Conservation (phyloP, 1,284 basidiomycete genomes). For the Sanghuangporus baumii region DNA sequence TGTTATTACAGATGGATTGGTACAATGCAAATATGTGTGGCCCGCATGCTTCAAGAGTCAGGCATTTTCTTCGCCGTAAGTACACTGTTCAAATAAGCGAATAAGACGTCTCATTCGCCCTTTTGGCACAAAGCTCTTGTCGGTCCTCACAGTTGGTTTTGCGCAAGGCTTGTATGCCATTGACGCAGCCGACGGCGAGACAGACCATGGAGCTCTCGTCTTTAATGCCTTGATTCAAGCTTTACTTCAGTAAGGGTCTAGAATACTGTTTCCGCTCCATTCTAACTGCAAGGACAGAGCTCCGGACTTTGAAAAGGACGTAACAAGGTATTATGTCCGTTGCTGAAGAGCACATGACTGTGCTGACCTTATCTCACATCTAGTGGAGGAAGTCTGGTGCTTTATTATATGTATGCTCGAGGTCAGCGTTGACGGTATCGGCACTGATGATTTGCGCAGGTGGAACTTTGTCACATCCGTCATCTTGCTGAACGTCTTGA, state of each 20-base stretch:
- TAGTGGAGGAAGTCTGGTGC: slow-evolving; percentile 63
- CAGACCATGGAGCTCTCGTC: slow-evolving; percentile 51
- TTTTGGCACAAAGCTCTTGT: slow-evolving; percentile 52
- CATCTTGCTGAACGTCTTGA: slow-evolving; percentile 89
- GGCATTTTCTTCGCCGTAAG: slow-evolving; percentile 86
- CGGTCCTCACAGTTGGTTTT: slow-evolving; percentile 80
- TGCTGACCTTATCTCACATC: neutral
- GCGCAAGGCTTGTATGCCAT: slow-evolving; percentile 83
- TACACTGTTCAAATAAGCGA: slow-evolving; percentile 17
- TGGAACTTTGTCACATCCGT: slow-evolving; percentile 88
- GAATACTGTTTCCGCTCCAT: neutral
- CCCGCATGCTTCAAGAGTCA: slow-evolving; percentile 88
- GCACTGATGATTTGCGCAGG: slow-evolving; percentile 30
- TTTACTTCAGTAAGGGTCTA: slow-evolving; percentile 58
- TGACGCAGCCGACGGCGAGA: slow-evolving; percentile 83
- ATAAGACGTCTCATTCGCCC: slow-evolving; percentile 15
- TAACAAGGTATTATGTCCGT: slow-evolving; percentile 7
- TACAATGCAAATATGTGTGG: slow-evolving; percentile 82
- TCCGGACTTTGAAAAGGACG: slow-evolving; percentile 60
- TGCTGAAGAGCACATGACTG: too few relatives aligned
- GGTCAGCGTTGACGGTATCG: neutral
- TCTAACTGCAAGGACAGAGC: slow-evolving; percentile 38
- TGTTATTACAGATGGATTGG: slow-evolving; percentile 56
- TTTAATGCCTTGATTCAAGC: slow-evolving; percentile 77
- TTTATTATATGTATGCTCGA: slow-evolving; percentile 65